These are phyloP conservation scores for Baorangia bicolor DNA, from an alignment of 768 basidiomycete genomes.

Conservation along the genomic window DNA sequence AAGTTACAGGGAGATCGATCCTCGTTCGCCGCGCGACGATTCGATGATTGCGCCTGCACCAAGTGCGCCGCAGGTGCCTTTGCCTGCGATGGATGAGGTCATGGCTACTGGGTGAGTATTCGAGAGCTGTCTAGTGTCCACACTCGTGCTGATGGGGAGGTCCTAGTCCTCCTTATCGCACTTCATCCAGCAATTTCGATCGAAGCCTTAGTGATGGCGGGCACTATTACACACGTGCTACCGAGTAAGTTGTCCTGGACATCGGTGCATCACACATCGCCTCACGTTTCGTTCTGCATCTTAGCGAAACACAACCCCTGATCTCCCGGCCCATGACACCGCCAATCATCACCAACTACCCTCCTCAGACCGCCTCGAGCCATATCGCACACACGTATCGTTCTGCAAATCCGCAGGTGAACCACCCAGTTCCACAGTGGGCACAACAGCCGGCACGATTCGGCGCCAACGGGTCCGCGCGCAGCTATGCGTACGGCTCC, in stretches of 20 bases:
- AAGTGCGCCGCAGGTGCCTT: slow-evolving; percentile 28
- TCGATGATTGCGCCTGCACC: slow-evolving; percentile 19
- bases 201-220: slow-evolving; percentile 16
- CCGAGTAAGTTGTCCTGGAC: slow-evolving; percentile 26
- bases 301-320: slow-evolving; percentile 56
- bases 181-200: slow-evolving; percentile 18
- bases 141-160: not conserved
- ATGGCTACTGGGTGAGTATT: slow-evolving; percentile 24
- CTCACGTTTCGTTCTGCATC: not conserved
- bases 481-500: slow-evolving; percentile 28
- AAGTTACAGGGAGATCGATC: slow-evolving; percentile 19
- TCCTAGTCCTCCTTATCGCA: slow-evolving; percentile 17
- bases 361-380: slow-evolving; percentile 17
- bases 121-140: too few relatives aligned
- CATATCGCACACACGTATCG: slow-evolving; percentile 28
- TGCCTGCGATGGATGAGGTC: slow-evolving; percentile 36
- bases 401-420: slow-evolving; percentile 17
- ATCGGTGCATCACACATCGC: too few relatives aligned
- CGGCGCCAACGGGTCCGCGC: slow-evolving; percentile 32
- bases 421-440: slow-evolving; percentile 30
- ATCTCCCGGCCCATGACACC: slow-evolving; percentile 39
- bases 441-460: slow-evolving; percentile 25
- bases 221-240: slow-evolving; percentile 7
- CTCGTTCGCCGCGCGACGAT: slow-evolving; percentile 36
- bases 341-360: slow-evolving; percentile 25